Evolutionary conservation across 2,329 filamentous ascomycete genomes (phyloP).

Genomic region (Alternaria dauci): DNA sequence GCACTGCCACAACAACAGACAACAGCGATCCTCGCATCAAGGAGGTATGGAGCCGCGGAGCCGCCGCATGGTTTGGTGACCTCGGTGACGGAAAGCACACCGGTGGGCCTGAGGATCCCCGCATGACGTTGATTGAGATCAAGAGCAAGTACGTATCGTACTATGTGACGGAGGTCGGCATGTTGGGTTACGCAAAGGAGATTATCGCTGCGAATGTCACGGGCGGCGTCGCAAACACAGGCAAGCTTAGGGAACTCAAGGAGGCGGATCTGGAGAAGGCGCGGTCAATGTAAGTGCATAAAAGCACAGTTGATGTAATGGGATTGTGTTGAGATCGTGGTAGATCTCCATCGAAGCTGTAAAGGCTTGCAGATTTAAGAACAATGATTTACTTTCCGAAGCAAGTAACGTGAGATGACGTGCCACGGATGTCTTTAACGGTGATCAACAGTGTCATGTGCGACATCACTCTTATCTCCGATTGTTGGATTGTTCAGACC

Average conservation of each 20-base stretch:
- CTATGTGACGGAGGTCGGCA: conserved; percentile 48
- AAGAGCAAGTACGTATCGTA: conserved; percentile 53
- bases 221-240: conserved; percentile 52
- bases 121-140: conserved; percentile 55
- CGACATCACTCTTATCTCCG: not conserved
- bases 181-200: conserved; percentile 53
- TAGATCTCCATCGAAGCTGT: conserved; percentile 11
- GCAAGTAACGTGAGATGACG: not conserved
- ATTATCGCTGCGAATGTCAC: conserved; percentile 50
- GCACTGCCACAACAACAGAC: conserved; percentile 51
- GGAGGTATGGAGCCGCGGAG: conserved; percentile 53
- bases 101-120: conserved; percentile 57
- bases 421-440: not conserved
- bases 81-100: conserved; percentile 59
- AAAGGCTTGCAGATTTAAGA: not conserved
- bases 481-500: not conserved
- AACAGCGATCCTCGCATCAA: conserved; percentile 60
- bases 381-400: not conserved
- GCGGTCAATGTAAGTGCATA: conserved; percentile 26
- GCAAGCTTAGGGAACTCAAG: conserved; percentile 58
- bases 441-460: not conserved
- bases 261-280: conserved; percentile 57
- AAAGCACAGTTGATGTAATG: not conserved
- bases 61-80: conserved; percentile 61
- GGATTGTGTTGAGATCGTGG: not conserved